phyloP scores from a whole-genome alignment of 352 stramenopile genomes.

The Pythium aristosporum region DNA sequence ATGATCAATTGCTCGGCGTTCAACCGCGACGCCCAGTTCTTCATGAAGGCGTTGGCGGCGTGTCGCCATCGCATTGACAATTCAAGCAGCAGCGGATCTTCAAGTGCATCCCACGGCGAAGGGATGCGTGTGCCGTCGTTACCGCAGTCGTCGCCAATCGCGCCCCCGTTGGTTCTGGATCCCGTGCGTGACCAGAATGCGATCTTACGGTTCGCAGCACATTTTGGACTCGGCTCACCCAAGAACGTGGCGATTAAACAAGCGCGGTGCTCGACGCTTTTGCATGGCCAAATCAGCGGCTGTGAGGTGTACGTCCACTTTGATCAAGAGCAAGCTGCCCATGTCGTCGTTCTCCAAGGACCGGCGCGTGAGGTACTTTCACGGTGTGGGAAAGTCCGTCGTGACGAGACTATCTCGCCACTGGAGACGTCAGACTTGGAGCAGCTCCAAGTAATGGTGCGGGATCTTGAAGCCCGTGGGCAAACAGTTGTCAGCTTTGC shows the following conservation, averaged over 20 bases:
- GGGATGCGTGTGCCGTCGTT: slow-evolving; percentile 33
- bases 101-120: neutral
- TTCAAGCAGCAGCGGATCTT: neutral
- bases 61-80: slow-evolving; percentile 39
- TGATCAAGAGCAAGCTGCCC: slow-evolving; percentile 43
- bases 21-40: slow-evolving; percentile 38
- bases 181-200: slow-evolving; percentile 44
- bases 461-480: slow-evolving; percentile 42
- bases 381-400: slow-evolving; percentile 44
- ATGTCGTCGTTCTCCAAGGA: slow-evolving; percentile 49
- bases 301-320: slow-evolving; percentile 63
- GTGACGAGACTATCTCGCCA: slow-evolving; percentile 17
- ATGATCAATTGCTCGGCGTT: slow-evolving; percentile 36
- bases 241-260: slow-evolving; percentile 35
- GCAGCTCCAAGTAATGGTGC: slow-evolving; percentile 46
- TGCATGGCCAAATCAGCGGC: slow-evolving; percentile 45
- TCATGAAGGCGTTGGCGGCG: slow-evolving; percentile 44
- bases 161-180: slow-evolving; percentile 39
- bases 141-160: slow-evolving; percentile 40
- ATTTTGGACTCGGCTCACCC: slow-evolving; percentile 35
- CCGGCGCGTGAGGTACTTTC: slow-evolving; percentile 50
- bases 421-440: slow-evolving; percentile 46
- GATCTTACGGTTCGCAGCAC: slow-evolving; percentile 46
- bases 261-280: slow-evolving; percentile 39
- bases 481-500: slow-evolving; percentile 56